Base-by-base conservation (phyloP, 352 stramenopile species). In the Globisporangium lucens region DNA sequence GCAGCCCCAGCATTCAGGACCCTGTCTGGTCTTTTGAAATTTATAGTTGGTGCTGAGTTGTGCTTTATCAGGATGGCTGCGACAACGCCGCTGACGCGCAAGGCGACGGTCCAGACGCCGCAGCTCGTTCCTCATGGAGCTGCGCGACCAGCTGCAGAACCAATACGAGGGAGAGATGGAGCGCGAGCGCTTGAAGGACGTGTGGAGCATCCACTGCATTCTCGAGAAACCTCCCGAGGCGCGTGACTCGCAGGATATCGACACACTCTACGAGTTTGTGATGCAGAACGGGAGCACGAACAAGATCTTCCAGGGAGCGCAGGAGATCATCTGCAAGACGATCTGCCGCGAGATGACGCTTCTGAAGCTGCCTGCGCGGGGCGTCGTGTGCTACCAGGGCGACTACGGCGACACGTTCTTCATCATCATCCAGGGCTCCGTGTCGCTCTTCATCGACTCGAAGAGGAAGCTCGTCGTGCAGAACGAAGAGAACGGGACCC, bases 301-400 rank as follows among this genome's bases (percentile, higher is more conserved):
- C 67, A 89, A 90, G 65, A 91, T 94, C 61, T 92, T 94, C 57
- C 77, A 90, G 56, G 87, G 83, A 0, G 86, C 83, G 4, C 87
- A 94, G 71, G 87, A 94, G 61, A 90, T 94, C 62, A 92, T 94
- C 68, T 94, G 87, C 71, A 94, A 93, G 67, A 93, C 85, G 17
- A 94, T 94, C 68, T 94, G 87, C 67, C 80, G 87, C n/a, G 87
- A 94, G 65, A 92, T 94, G 85, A 94, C 83, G 36, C 73, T 94
- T 47, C 71, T 91, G 10, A 83, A 91, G 51, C 66, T 92, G 17
- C 82, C 85, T 2, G 27, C 75, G 6, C 75, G 82, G 57, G 86
- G 78, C 8, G 73, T 90, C 17, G 85, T 94, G 36, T 94, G 87
- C 66, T 90, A 89, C 46, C 87, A 94, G 75, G 87, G 87, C 13